These are phyloP conservation scores for Salix koriyanagi DNA, from an alignment of 345 rosid species.

Conservation along the genomic window DNA sequence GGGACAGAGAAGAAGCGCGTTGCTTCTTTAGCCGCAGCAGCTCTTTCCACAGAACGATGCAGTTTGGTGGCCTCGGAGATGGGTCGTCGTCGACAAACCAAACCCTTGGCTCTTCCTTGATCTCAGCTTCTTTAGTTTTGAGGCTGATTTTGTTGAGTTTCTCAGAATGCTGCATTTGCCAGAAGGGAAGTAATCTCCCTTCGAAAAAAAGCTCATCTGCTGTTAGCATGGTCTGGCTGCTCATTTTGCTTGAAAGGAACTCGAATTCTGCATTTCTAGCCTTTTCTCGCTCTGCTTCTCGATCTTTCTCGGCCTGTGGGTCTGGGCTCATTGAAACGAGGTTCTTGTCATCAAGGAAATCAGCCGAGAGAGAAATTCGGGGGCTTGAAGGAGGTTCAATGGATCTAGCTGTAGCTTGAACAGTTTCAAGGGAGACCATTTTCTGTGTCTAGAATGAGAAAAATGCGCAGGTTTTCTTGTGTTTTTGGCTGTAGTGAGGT, in stretches of 20 bases:
- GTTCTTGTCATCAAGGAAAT: slow-evolving; percentile 53
- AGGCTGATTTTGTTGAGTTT: slow-evolving; percentile 55
- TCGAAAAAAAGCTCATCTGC: slow-evolving; percentile 91
- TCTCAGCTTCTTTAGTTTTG: slow-evolving; percentile 29
- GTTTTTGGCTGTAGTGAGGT: background rate
- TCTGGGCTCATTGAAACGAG: slow-evolving; percentile 69
- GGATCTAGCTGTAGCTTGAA: slow-evolving; percentile 36
- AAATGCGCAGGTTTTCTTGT: background rate
- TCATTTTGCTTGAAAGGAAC: slow-evolving; percentile 58
- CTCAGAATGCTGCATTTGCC: slow-evolving; percentile 75
- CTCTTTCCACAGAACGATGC: slow-evolving; percentile 95
- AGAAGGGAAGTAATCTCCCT: slow-evolving; percentile 83
- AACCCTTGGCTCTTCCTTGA: slow-evolving; percentile 41
- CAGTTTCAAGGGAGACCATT: slow-evolving; percentile 58
- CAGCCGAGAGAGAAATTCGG: slow-evolving; percentile 83
- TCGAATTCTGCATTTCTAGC: slow-evolving; percentile 64
- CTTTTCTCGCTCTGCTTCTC: slow-evolving; percentile 28
- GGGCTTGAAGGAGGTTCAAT: slow-evolving; percentile 51
- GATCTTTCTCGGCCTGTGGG: slow-evolving; percentile 18
- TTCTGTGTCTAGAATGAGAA: slow-evolving; percentile 1
- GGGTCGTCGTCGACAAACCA: slow-evolving; percentile 96
- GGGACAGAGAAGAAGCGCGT: slow-evolving; percentile 43
- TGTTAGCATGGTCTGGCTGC: slow-evolving; percentile 50
- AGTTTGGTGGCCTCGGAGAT: slow-evolving; percentile 94
- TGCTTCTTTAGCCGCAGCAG: slow-evolving; percentile 81